Evolutionary conservation across 192 early-diverging fungal genomes (phyloP), one percentile per base, ranked within the genome.

Genomic region (Polychytrium aggregatum): DNA sequence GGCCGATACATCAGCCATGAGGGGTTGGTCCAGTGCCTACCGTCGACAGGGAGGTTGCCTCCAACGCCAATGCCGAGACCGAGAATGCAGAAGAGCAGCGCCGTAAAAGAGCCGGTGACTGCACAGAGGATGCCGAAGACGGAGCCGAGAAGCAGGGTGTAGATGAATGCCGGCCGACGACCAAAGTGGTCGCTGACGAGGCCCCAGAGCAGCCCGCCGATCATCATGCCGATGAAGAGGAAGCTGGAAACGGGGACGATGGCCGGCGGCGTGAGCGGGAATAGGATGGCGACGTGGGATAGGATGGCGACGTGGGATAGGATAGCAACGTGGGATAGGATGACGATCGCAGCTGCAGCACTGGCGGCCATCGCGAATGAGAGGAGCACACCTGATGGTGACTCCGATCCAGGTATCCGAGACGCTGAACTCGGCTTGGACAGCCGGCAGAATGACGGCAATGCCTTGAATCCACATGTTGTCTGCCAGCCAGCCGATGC

Each of bases 401-500:
- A 77, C 64, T 0, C 87, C 87, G 41, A 85, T 81, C 34, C 66
- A 64, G 41, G 65, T 49, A 53, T 84, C 76, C 44, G 70, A 56
- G 34, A 90, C 57, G 25, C 60, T 63, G 65, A 79, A 90, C 52
- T 87, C 82, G 34, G 73, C 67, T 70, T 85, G 82, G 1, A 90
- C 71, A 18, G 76, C 71, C 14, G 85, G 85, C 36, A 87, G 69
- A 35, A 86, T 83, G 14, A 81, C 71, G 1, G 83, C 75, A 13
- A 83, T 67, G 47, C 78, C 79, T 70, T 88, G 67, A 42, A 35
- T 40, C 28, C 29, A 33, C 70, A 86, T 83, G 74, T 90, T 90
- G 67, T 90, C 88, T 0, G 84, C 85, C 31, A 86, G 65, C 88
- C 88, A 90, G 0, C 88, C 88, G 41, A 86, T 70, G 7, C 88